Evolutionary conservation across 345 rosid species (phyloP).

Genomic region (Linum usitatissimum): DNA sequence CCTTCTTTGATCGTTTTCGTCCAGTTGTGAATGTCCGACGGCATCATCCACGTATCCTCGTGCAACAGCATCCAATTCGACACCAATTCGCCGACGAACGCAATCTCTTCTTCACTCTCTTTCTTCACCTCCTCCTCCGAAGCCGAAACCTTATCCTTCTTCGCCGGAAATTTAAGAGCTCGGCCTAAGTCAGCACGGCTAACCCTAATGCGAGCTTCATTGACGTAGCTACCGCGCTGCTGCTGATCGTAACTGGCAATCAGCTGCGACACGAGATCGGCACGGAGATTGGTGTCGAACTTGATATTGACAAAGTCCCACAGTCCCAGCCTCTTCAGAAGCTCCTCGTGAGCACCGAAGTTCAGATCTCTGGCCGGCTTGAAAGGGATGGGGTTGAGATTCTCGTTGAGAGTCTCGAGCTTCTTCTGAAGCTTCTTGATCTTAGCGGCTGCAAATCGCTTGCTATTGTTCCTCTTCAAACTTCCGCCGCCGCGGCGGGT

Average conservation of each 20-base stretch:
- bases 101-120: slow-evolving; percentile 40
- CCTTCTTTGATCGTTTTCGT: slow-evolving; percentile 39
- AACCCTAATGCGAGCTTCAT: slow-evolving; percentile 39
- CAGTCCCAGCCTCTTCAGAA: slow-evolving; percentile 51
- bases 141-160: slow-evolving; percentile 33
- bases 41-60: slow-evolving; percentile 77
- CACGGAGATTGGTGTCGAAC: slow-evolving; percentile 40
- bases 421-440: slow-evolving; percentile 37
- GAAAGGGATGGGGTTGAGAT: slow-evolving; percentile 56
- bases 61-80: slow-evolving; percentile 58
- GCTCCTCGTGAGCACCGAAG: slow-evolving; percentile 41
- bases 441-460: slow-evolving; percentile 3
- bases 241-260: slow-evolving; percentile 39
- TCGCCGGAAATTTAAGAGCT: slow-evolving; percentile 53
- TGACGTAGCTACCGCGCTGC: slow-evolving; percentile 46
- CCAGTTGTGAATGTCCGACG: slow-evolving; percentile 42
- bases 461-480: slow-evolving; percentile 8
- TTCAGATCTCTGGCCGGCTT: slow-evolving; percentile 45
- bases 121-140: slow-evolving; percentile 17
- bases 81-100: slow-evolving; percentile 46
- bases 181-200: slow-evolving; percentile 73
- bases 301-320: slow-evolving; percentile 81
- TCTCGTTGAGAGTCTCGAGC: slow-evolving; percentile 35
- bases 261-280: slow-evolving; percentile 47
- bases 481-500: slow-evolving; percentile 12